Evolutionary conservation across 495 filamentous ascomycete genomes (phyloP).

Genomic region (Geoglossum glabrum): DNA sequence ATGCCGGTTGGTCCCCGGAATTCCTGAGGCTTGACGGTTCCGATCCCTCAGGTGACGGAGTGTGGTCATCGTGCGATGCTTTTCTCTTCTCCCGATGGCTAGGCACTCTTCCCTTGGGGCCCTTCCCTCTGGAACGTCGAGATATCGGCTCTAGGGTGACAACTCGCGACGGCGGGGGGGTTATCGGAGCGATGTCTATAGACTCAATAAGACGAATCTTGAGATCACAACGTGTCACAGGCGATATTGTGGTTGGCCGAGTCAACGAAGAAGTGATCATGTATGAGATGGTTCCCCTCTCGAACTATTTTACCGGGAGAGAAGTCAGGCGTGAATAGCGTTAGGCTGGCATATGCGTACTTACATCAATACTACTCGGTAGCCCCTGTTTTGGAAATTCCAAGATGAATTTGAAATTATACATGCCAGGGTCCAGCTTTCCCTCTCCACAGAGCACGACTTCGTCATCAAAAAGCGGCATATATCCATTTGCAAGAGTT

Average conservation of each 20-base stretch:
- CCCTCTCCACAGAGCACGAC: constrained; percentile 79
- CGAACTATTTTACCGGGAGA: constrained; percentile 39
- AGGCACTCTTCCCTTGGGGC: not conserved
- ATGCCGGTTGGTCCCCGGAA: not conserved
- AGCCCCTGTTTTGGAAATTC: constrained; percentile 56
- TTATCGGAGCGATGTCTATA: constrained; percentile 34
- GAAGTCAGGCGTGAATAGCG: not conserved
- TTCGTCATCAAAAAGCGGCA: constrained; percentile 80
- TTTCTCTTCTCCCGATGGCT: not conserved
- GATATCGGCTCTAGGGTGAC: constrained; percentile 63
- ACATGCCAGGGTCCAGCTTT: constrained; percentile 60
- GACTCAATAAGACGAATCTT: constrained; percentile 62
- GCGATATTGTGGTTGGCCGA: constrained; percentile 66
- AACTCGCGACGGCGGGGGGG: constrained; percentile 40
- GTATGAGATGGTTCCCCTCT: constrained; percentile 83
- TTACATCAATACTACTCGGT: constrained; percentile 85
- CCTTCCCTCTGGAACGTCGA: constrained; percentile 30
- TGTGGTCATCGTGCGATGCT: not conserved
- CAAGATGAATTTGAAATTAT: constrained; percentile 86
- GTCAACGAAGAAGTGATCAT: constrained; percentile 77
- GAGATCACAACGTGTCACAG: constrained; percentile 54
- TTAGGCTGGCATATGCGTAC: constrained; percentile 15
- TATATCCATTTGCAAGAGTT: constrained; percentile 65
- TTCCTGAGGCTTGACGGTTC: not conserved
- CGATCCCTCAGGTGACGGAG: not conserved